phyloP scores from a whole-genome alignment of 345 rosid species.

The Pseudoturritis turrita region DNA sequence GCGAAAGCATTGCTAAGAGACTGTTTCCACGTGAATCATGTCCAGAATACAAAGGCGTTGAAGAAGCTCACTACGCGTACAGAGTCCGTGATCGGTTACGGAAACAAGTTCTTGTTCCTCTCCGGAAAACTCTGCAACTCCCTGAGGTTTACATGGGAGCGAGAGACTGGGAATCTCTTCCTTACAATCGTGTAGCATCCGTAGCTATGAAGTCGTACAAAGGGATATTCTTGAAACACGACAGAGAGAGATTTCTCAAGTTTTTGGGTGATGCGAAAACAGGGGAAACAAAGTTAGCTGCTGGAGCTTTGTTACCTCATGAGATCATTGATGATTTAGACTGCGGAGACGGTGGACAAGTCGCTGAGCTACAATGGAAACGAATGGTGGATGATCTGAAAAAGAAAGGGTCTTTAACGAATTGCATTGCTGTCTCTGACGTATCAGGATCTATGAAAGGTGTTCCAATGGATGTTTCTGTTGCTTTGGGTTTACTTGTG shows the following conservation, averaged over 20 bases:
- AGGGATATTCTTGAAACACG: conserved; percentile 48
- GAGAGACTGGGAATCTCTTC: too few species aligned
- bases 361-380: too few species aligned
- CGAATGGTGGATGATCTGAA: conserved; percentile 52
- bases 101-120: conserved; percentile 53
- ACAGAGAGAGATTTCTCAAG: conserved; percentile 38
- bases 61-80: conserved; percentile 60
- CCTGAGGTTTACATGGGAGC: conserved; percentile 62
- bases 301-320: conserved; percentile 63
- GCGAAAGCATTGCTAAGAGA: conserved; percentile 57
- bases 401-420: conserved; percentile 41
- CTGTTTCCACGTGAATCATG: conserved; percentile 38
- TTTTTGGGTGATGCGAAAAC: conserved; percentile 38
- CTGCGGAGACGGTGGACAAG: conserved; percentile 40
- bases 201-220: conserved; percentile 62
- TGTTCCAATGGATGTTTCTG: conserved; percentile 49
- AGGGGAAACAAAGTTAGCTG: conserved; percentile 49
- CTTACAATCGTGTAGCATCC: conserved; percentile 54
- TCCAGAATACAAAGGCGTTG: conserved; percentile 49
- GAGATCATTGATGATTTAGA: conserved; percentile 40
- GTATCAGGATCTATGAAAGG: conserved; percentile 53
- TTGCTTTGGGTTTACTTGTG: conserved; percentile 50
- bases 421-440: conserved; percentile 53
- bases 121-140: conserved; percentile 45
- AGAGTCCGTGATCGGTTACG: conserved; percentile 58